Conservation (phyloP, 2,329 filamentous ascomycete genomes). For the Penicillium sp. region DNA sequence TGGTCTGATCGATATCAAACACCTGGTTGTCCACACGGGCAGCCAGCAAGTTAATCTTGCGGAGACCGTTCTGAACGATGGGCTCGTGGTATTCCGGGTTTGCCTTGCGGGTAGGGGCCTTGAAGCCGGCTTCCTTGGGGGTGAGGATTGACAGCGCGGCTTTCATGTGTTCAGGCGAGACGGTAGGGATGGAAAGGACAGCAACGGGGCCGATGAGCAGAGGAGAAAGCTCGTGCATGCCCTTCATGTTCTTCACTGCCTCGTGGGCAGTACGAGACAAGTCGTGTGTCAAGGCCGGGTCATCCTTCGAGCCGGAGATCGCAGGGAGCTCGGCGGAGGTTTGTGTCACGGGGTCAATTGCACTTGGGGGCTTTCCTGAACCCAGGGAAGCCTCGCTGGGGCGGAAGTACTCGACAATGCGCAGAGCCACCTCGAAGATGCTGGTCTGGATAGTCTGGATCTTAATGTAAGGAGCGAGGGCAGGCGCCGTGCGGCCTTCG, state of each 20-base stretch:
- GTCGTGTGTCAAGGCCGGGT: constrained; percentile 55
- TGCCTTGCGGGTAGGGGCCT: constrained; percentile 71
- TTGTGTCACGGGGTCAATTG: constrained; percentile 32
- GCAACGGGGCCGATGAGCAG: constrained; percentile 80
- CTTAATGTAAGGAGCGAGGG: constrained; percentile 63
- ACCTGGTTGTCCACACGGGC: constrained; percentile 82
- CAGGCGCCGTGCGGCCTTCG: constrained; percentile 43
- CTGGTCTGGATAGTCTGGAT: constrained; percentile 84
- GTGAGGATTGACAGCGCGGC: constrained; percentile 75
- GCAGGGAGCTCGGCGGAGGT: constrained; percentile 33
- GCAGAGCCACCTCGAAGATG: constrained; percentile 82
- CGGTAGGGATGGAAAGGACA: constrained; percentile 73
- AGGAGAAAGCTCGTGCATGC: constrained; percentile 65
- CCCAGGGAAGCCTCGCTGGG: constrained; percentile 40
- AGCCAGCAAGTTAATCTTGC: constrained; percentile 84
- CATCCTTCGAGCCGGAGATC: constrained; percentile 34
- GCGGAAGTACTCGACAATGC: constrained; percentile 81
- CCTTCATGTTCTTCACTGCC: constrained; percentile 51
- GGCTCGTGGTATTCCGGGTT: constrained; percentile 81
- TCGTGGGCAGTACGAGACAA: constrained; percentile 58
- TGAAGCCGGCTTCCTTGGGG: constrained; percentile 70
- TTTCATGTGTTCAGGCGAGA: constrained; percentile 81
- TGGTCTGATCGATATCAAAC: constrained; percentile 71
- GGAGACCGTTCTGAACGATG: constrained; percentile 73
- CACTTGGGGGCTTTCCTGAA: constrained; percentile 23